A percentile compares a stretch with the other conserved stretches of the same genome.
Conservation (phyloP, 176 grass and related monocot genomes). For the Raddia guianensis region DNA sequence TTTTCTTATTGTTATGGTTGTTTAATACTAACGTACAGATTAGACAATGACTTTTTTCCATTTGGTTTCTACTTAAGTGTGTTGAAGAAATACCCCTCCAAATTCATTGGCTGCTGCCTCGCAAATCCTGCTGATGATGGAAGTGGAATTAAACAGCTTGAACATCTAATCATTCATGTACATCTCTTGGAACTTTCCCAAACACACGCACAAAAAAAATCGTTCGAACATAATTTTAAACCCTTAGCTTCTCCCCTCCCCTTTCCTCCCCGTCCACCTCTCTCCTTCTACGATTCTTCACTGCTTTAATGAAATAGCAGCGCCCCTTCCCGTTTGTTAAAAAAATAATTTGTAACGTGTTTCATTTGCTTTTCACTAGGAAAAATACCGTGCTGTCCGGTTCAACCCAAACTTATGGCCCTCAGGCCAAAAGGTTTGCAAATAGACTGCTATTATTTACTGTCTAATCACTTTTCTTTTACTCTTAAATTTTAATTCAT, state of each 20-base stretch:
- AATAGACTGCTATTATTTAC: neutral
- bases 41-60: neutral
- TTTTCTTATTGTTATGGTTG: neutral
- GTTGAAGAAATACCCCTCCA: conserved; percentile 82
- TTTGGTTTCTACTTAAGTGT: conserved; percentile 52
- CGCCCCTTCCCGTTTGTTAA: no score
- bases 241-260: no score
- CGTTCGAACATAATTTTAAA: neutral
- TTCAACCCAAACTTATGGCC: conserved; percentile 94
- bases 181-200: conserved; percentile 16
- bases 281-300: no score
- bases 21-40: neutral
- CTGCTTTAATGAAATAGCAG: no score
- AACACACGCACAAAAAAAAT: neutral
- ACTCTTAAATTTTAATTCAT: conserved; percentile 8
- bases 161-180: conserved; percentile 79
- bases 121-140: conserved; percentile 89
- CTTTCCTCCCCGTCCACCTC: no score
- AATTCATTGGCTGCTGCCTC: conserved; percentile 86
- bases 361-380: conserved; percentile 48
- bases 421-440: conserved; percentile 84
- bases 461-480: conserved; percentile 4
- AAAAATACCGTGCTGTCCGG: conserved; percentile 76
- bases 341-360: neutral
- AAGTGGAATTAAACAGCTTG: conserved; percentile 73